Base-by-base conservation (phyloP, 1,284 basidiomycete genomes). In the Ustilago hordei region DNA sequence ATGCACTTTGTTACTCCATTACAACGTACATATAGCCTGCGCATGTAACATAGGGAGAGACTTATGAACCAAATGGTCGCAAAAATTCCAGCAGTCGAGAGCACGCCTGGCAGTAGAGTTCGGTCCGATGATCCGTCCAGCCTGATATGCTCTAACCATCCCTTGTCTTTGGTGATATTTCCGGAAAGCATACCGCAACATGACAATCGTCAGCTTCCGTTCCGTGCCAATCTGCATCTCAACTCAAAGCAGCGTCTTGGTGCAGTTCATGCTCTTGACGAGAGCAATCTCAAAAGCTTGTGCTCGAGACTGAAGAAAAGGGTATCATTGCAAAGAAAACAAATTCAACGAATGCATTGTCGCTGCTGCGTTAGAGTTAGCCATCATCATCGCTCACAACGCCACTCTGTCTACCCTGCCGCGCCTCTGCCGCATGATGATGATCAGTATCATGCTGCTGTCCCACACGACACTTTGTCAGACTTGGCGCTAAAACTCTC, bases 341-440 rank as follows among this genome's bases (percentile, higher is more conserved):
- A 38, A n/a, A 4, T 35, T 17, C 31, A 15, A 53, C 34, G 23
- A 28, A 28, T 28, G 23, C 23, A 28, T 28, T 28, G 23, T 28
- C 23, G 23, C 23, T 28, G 23, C 23, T 28, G 3, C 23, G 23
- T 28, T 28, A 28, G 23, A 28, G 23, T 28, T 28, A 28, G 67
- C 64, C 64, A 23, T 76, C 69, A 38, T 71, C 68, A 32, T 75
- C 74, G 45, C 68, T 76, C 13, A 65, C 59, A 28, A 15, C 28
- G 3, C 54, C 59, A 39, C 69, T 68, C 52, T 55, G 58, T 19
- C 64, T 56, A 5, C 57, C 64, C n/a, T 64, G 2, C 23, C 23
- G 23, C 23, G 23, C 23, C 23, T 28, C 23, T 28, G 2, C 23
- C 23, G 3, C 64, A 8, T 8, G 39, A 31, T n/a, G 5, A 35